These are phyloP conservation scores for Biscogniauxia mediterranea DNA, from an alignment of 2,329 filamentous ascomycete genomes.

Conservation along the genomic window DNA sequence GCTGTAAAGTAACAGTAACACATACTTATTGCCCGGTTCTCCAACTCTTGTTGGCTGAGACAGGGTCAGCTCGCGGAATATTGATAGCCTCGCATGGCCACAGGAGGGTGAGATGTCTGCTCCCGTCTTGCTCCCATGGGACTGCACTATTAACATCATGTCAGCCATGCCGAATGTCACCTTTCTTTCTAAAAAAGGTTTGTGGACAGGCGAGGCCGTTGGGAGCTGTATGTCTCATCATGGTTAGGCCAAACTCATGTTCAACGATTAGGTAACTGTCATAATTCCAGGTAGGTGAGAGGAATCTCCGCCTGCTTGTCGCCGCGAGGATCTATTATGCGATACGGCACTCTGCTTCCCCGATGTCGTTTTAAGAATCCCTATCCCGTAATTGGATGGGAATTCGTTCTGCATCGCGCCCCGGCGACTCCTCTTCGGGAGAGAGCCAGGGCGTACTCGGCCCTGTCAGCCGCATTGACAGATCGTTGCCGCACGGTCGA, in stretches of 20 bases:
- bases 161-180: neutral
- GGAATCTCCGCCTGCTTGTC: neutral
- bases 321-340: neutral
- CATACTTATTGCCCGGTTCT: neutral
- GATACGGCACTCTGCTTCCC: neutral
- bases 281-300: neutral
- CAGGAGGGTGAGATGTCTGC: neutral
- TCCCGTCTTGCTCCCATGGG: neutral
- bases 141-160: neutral
- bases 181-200: neutral
- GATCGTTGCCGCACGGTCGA: neutral
- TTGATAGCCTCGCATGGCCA: neutral
- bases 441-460: neutral
- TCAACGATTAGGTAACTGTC: neutral
- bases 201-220: neutral
- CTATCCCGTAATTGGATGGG: neutral
- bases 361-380: neutral
- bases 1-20: neutral
- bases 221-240: neutral
- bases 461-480: neutral
- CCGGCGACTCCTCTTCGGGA: neutral
- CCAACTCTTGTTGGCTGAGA: neutral
- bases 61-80: neutral
- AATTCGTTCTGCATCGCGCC: neutral
- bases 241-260: neutral